A percentile compares a stretch with the other conserved stretches of the same genome.
Evolutionary conservation across 495 filamentous ascomycete genomes (phyloP).

Genomic region (Neurospora sp.): DNA sequence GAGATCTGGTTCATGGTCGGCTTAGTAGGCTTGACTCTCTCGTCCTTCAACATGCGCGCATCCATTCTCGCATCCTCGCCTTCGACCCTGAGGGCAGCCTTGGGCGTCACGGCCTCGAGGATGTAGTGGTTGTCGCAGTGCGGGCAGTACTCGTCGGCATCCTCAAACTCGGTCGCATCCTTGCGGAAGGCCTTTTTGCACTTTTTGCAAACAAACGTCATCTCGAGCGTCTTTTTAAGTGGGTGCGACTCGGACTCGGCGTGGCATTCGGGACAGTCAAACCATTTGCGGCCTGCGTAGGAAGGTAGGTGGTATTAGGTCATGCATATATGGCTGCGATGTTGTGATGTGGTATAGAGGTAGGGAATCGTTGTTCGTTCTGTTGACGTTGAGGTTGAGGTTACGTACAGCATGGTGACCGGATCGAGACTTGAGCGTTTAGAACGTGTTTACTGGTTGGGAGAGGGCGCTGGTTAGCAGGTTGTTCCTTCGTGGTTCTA

Average conservation of each 20-base stretch:
- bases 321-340: neutral
- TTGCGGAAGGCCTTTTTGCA: constrained; percentile 97
- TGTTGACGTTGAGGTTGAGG: neutral
- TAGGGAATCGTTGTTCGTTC: neutral
- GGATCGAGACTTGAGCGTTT: constrained; percentile 94
- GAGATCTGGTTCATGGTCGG: constrained; percentile 37
- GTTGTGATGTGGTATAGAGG: neutral
- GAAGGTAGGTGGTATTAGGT: neutral
- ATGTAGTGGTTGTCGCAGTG: constrained; percentile 99
- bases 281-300: constrained; percentile 78
- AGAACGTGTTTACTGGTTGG: constrained; percentile 75
- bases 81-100: constrained; percentile 71
- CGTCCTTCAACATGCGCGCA: constrained; percentile 86
- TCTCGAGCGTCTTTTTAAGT: constrained; percentile 68
- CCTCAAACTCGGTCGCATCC: constrained; percentile 82
- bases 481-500: neutral
- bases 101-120: constrained; percentile 73
- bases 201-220: constrained; percentile 96
- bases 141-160: constrained; percentile 98
- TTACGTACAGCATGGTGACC: constrained; percentile 81
- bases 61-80: constrained; percentile 82
- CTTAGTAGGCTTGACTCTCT: constrained; percentile 53
- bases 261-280: constrained; percentile 96
- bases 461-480: constrained; percentile 1
- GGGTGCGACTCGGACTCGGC: constrained; percentile 65